Conservation (phyloP, 2,329 filamentous ascomycete genomes). For the Nothophoma quercina region DNA sequence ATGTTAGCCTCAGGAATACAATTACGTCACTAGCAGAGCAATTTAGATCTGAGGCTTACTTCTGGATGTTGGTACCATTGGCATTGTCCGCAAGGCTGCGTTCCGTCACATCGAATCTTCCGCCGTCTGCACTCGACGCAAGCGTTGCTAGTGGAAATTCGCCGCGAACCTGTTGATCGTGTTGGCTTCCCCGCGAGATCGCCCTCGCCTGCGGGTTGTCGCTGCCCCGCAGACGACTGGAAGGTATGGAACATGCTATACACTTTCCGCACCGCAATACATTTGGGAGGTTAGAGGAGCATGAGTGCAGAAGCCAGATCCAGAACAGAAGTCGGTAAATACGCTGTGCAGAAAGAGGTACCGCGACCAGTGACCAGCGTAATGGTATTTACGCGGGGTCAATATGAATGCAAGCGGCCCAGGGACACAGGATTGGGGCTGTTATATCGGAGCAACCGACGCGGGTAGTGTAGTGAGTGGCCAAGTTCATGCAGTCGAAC, state of each 20-base stretch:
- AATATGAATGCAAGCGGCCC: slow-evolving; percentile 22
- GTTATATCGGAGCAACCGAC: slow-evolving; percentile 29
- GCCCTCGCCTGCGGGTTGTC: slow-evolving; percentile 43
- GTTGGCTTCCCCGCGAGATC: slow-evolving; percentile 46
- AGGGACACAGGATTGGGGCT: slow-evolving; percentile 19
- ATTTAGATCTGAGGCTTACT: slow-evolving; percentile 18
- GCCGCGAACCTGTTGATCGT: slow-evolving; percentile 49
- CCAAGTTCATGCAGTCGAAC: slow-evolving; percentile 11
- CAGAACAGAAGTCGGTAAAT: slow-evolving; percentile 16
- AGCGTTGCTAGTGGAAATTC: slow-evolving; percentile 64
- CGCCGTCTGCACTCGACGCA: slow-evolving; percentile 80
- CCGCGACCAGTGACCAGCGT: slow-evolving; percentile 14
- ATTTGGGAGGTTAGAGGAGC: slow-evolving; percentile 12
- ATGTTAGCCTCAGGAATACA: not conserved
- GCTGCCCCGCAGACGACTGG: slow-evolving; percentile 46
- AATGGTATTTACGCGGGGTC: slow-evolving; percentile 19
- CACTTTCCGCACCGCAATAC: not conserved
- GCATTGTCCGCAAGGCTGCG: slow-evolving; percentile 83
- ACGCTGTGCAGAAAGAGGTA: slow-evolving; percentile 9
- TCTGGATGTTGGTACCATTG: slow-evolving; percentile 82
- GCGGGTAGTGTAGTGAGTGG: slow-evolving; percentile 19
- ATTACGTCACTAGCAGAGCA: not conserved
- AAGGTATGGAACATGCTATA: slow-evolving; percentile 57
- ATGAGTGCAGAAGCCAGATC: slow-evolving; percentile 17
- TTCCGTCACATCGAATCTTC: slow-evolving; percentile 85